phyloP scores from a whole-genome alignment of 2,329 filamentous ascomycete species.

The Venturiaceae sp. region DNA sequence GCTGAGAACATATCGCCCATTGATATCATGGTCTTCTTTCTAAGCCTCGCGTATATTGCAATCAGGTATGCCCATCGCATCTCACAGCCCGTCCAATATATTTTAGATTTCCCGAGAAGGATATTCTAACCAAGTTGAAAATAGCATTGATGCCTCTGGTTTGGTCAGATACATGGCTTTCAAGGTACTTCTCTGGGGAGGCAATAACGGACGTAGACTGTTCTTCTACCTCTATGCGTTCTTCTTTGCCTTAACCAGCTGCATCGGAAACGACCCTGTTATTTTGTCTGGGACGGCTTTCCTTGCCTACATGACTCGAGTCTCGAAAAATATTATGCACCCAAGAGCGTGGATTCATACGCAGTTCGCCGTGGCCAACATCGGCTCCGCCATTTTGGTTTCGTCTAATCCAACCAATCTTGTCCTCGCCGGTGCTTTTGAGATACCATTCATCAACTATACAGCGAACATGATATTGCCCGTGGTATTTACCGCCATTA shows the following conservation, averaged over 20 bases:
- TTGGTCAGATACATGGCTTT: constrained; percentile 62
- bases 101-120: neutral
- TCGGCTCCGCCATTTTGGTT: constrained; percentile 65
- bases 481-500: constrained; percentile 55
- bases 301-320: constrained; percentile 66
- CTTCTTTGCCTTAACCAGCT: constrained; percentile 57
- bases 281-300: constrained; percentile 67
- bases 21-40: constrained; percentile 67
- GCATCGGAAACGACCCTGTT: constrained; percentile 67
- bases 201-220: constrained; percentile 54
- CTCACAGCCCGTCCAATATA: neutral
- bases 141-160: constrained; percentile 63
- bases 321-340: constrained; percentile 62
- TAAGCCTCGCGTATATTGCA: constrained; percentile 65
- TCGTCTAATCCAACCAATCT: constrained; percentile 72
- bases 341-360: constrained; percentile 64
- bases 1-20: constrained; percentile 56
- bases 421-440: constrained; percentile 62
- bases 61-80: constrained; percentile 32
- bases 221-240: constrained; percentile 67
- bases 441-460: constrained; percentile 62
- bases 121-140: neutral
- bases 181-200: constrained; percentile 58
- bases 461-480: constrained; percentile 72
- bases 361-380: constrained; percentile 64